phyloP scores from a whole-genome alignment of 352 stramenopile species.

The Globisporangium spiculum region DNA sequence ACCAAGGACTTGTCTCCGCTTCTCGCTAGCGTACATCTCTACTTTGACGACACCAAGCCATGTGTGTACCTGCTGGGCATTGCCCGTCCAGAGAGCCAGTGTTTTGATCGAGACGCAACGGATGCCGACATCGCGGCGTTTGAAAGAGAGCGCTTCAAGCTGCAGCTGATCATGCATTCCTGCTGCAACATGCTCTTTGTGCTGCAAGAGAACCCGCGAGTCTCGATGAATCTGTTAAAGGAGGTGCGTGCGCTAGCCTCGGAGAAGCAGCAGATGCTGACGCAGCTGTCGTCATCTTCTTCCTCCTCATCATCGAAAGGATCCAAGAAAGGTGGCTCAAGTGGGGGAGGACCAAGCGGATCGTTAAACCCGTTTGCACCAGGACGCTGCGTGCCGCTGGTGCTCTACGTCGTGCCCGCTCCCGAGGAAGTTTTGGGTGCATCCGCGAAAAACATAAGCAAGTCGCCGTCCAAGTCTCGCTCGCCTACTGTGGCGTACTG shows the following conservation, averaged over 20 bases:
- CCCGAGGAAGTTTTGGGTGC: conserved; percentile 40
- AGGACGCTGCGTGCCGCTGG: conserved; percentile 62
- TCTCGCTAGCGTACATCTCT: conserved; percentile 49
- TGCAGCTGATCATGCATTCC: conserved; percentile 62
- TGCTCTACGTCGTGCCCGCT: conserved; percentile 59
- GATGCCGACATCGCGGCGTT: conserved; percentile 18
- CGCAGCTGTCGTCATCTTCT: conserved; percentile 20
- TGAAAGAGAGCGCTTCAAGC: conserved; percentile 53
- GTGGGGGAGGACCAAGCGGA: not conserved
- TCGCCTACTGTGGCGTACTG: conserved; percentile 54
- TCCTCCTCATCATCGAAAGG: conserved; percentile 17
- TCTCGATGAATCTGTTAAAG: conserved; percentile 47
- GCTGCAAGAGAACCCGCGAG: conserved; percentile 33
- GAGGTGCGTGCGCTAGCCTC: conserved; percentile 37
- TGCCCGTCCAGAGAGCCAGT: conserved; percentile 34
- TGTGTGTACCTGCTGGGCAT: conserved; percentile 60
- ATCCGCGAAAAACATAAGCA: conserved; percentile 24
- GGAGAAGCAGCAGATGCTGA: conserved; percentile 59
- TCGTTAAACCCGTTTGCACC: conserved; percentile 43
- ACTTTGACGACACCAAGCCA: conserved; percentile 44
- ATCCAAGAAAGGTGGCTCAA: conserved; percentile 35
- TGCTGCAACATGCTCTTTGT: conserved; percentile 62
- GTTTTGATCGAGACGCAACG: conserved; percentile 21
- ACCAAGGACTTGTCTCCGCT: conserved; percentile 20
- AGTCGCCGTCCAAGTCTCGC: conserved; percentile 21